Evolutionary conservation across 2,329 filamentous ascomycete genomes (phyloP).

Genomic region (Cytospora chrysosperma): DNA sequence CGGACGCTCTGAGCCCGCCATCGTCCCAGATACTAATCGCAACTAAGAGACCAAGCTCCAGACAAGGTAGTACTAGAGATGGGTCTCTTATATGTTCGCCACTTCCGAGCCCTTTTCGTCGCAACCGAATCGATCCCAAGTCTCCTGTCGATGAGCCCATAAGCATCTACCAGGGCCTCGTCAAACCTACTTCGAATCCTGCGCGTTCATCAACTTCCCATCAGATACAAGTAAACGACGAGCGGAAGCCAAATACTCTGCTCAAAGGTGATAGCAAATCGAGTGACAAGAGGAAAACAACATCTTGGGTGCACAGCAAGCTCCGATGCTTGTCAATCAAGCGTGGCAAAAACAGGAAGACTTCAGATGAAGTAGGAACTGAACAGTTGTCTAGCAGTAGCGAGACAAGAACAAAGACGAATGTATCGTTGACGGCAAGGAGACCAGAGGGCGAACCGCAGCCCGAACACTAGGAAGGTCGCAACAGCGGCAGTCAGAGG

Average conservation of each 20-base stretch:
- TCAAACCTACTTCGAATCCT: slow-evolving; percentile 1
- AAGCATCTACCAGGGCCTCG: slow-evolving; percentile 18
- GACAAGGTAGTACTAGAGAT: neutral
- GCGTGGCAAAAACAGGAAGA: neutral
- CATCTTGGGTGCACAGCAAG: neutral
- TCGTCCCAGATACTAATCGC: no score
- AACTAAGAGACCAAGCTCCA: neutral
- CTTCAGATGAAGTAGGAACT: neutral
- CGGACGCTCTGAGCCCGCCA: neutral
- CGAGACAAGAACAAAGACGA: neutral
- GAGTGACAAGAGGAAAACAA: neutral
- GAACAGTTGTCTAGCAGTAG: neutral
- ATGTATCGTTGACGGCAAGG: no score
- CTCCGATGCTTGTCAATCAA: neutral
- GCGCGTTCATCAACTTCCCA: neutral
- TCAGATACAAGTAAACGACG: neutral
- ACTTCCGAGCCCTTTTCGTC: slow-evolving; percentile 3
- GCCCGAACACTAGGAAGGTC: neutral
- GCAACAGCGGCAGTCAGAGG: neutral
- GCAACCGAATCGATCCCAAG: neutral
- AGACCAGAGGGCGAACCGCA: neutral
- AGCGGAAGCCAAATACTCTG: neutral
- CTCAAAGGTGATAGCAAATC: neutral
- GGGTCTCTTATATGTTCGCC: slow-evolving; percentile 7
- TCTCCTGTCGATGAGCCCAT: slow-evolving; percentile 6